A percentile compares a stretch with the other conserved stretches of the same genome.
These are phyloP conservation scores for Yamadazyma kanchanaburiensis DNA, from an alignment of 1,139 yeast species.

Conservation along the genomic window DNA sequence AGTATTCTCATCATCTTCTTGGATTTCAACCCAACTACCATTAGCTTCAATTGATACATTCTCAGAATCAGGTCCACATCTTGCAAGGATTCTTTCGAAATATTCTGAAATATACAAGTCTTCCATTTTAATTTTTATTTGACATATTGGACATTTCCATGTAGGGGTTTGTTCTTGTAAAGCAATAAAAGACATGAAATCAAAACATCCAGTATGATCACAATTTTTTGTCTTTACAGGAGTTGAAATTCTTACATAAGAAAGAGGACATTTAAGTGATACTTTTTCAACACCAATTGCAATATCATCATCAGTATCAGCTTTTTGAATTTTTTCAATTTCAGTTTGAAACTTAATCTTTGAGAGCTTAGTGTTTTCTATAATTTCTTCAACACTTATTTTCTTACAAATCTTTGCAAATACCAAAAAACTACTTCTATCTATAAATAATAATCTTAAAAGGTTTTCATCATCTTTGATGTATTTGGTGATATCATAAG, in stretches of 20 bases:
- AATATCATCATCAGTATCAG: slow-evolving; percentile 54
- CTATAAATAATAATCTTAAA: slow-evolving; percentile 52
- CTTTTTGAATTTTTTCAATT: slow-evolving; percentile 29
- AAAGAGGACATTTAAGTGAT: slow-evolving; percentile 62
- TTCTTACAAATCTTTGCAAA: slow-evolving; percentile 54
- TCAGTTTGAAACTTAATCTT: slow-evolving; percentile 4
- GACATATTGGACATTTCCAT: slow-evolving; percentile 72
- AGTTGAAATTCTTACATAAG: slow-evolving; percentile 54
- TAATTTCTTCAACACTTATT: slow-evolving; percentile 34
- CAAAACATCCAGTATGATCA: slow-evolving; percentile 71
- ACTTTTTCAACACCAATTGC: slow-evolving; percentile 55
- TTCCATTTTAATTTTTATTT: slow-evolving; percentile 35
- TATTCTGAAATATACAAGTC: slow-evolving; percentile 63
- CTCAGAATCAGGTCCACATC: slow-evolving; percentile 45
- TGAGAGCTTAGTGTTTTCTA: slow-evolving; percentile 18
- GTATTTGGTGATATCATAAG: slow-evolving; percentile 57
- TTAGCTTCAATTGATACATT: slow-evolving; percentile 52
- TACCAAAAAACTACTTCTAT: slow-evolving; percentile 41
- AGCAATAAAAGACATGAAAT: slow-evolving; percentile 55
- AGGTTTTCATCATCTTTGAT: slow-evolving; percentile 35
- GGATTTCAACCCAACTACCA: slow-evolving; percentile 50
- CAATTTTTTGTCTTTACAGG: slow-evolving; percentile 63
- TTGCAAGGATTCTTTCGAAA: slow-evolving; percentile 46
- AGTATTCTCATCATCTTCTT: slow-evolving; percentile 12
- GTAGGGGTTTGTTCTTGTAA: slow-evolving; percentile 61